phyloP scores from a whole-genome alignment of 768 basidiomycete genomes.

The Phaeotremella fagi region DNA sequence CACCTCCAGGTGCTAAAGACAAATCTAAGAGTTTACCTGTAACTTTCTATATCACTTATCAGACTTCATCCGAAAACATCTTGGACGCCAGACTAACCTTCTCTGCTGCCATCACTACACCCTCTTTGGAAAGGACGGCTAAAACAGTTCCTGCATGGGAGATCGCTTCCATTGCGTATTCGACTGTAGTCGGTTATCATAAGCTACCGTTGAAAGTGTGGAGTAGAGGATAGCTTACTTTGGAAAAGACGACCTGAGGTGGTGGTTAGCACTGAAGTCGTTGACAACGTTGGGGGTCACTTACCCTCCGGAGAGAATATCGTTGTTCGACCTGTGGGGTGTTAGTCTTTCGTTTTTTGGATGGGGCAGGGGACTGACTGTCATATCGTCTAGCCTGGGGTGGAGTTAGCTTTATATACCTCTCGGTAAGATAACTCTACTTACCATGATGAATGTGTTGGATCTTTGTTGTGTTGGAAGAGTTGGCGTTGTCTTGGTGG shows the following conservation, averaged over 20 bases:
- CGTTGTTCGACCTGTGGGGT: slow-evolving; percentile 62
- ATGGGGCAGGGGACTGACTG: slow-evolving; percentile 58
- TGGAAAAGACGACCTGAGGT: slow-evolving; percentile 87
- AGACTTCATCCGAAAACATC: neutral
- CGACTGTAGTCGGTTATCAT: slow-evolving; percentile 59
- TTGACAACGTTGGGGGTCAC: slow-evolving; percentile 27
- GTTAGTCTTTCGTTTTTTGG: slow-evolving; percentile 29
- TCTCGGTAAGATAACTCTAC: too few species aligned
- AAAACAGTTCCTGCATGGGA: slow-evolving; percentile 72
- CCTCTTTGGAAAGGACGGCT: slow-evolving; percentile 47
- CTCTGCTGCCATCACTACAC: slow-evolving; percentile 48
- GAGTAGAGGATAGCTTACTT: slow-evolving; percentile 75
- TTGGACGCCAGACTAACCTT: slow-evolving; percentile 24
- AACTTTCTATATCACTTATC: slow-evolving; percentile 67
- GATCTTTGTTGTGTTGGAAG: too few species aligned
- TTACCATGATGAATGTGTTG: too few species aligned
- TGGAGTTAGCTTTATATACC: too few species aligned
- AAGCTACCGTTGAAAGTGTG: slow-evolving; percentile 86
- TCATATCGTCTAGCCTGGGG: slow-evolving; percentile 85
- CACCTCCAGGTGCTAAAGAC: slow-evolving; percentile 74
- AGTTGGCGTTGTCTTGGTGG: too few species aligned
- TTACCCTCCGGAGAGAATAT: slow-evolving; percentile 98
- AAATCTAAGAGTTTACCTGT: slow-evolving; percentile 96
- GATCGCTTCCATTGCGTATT: slow-evolving; percentile 99
- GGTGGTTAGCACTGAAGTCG: slow-evolving; percentile 15